These are phyloP conservation scores for Cardamine occulta DNA, from an alignment of 345 rosid genomes.

Conservation along the genomic window DNA sequence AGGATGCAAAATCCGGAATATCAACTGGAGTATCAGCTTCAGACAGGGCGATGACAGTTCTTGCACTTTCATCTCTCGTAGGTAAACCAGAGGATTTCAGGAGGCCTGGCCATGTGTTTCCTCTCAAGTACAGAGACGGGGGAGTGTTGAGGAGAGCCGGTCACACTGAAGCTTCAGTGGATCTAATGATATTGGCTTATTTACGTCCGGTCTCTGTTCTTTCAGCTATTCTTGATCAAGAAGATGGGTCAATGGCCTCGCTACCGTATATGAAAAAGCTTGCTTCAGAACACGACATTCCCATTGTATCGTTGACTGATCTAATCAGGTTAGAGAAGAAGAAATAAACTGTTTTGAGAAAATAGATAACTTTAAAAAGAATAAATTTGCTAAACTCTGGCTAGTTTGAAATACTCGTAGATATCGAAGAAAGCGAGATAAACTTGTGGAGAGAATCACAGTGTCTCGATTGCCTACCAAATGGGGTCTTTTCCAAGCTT, in stretches of 20 bases:
- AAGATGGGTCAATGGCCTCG: conserved; percentile 73
- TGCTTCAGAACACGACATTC: conserved; percentile 59
- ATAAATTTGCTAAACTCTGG: conserved; percentile 1
- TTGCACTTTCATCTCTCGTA: conserved; percentile 63
- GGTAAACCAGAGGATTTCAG: conserved; percentile 73
- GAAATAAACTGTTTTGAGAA: not conserved
- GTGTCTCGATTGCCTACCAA: conserved; percentile 75
- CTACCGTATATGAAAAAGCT: conserved; percentile 53
- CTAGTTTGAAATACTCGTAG: conserved; percentile 38
- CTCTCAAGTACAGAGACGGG: conserved; percentile 83
- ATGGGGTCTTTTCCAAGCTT: conserved; percentile 78
- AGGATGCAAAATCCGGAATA: conserved; percentile 77
- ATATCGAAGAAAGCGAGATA: conserved; percentile 83
- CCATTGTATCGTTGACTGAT: conserved; percentile 78
- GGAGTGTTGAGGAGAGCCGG: conserved; percentile 87
- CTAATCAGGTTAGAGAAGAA: conserved; percentile 58
- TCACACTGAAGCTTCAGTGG: conserved; percentile 89
- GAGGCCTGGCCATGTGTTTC: conserved; percentile 92
- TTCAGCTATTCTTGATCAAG: conserved; percentile 68
- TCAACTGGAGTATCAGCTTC: conserved; percentile 77
- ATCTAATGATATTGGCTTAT: conserved; percentile 66
- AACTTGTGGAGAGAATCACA: conserved; percentile 66
- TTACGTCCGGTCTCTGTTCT: conserved; percentile 70
- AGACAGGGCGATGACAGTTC: conserved; percentile 76
- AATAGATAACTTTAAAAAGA: not conserved